phyloP scores from a whole-genome alignment of 495 filamentous ascomycete genomes.

The Xylaria telfairii region DNA sequence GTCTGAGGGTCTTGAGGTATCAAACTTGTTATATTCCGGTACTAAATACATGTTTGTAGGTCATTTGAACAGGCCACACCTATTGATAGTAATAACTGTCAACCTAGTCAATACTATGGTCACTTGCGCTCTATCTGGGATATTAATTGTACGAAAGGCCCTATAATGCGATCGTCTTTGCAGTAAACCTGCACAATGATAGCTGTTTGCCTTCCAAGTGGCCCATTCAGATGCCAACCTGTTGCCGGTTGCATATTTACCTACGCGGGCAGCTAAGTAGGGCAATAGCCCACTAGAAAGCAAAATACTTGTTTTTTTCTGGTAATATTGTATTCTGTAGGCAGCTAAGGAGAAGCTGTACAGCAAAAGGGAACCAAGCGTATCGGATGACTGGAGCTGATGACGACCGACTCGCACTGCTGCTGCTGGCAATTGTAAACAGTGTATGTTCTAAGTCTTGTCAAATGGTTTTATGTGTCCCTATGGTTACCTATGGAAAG shows the following conservation, averaged over 20 bases:
- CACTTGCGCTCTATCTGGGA: background rate
- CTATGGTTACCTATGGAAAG: background rate
- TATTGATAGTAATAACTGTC: background rate
- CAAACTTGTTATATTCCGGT: background rate
- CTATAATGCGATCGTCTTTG: background rate
- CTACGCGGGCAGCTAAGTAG: background rate
- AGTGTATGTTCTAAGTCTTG: background rate
- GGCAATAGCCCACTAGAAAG: background rate
- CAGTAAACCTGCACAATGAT: background rate
- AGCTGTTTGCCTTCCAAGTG: background rate
- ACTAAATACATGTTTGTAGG: background rate
- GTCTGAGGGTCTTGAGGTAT: background rate
- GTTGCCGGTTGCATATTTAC: background rate
- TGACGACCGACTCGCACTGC: background rate
- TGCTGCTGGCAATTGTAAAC: background rate
- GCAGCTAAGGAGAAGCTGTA: no score
- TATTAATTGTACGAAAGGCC: background rate
- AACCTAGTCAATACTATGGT: background rate
- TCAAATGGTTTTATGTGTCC: background rate
- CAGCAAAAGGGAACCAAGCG: background rate
- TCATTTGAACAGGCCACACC: background rate
- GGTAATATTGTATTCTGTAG: background rate
- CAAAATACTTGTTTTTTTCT: background rate
- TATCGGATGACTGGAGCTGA: background rate
- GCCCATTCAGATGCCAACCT: slow-evolving; percentile 6